Evolutionary conservation across 768 basidiomycete species (phyloP).

Genomic region (Mycena belliarum): DNA sequence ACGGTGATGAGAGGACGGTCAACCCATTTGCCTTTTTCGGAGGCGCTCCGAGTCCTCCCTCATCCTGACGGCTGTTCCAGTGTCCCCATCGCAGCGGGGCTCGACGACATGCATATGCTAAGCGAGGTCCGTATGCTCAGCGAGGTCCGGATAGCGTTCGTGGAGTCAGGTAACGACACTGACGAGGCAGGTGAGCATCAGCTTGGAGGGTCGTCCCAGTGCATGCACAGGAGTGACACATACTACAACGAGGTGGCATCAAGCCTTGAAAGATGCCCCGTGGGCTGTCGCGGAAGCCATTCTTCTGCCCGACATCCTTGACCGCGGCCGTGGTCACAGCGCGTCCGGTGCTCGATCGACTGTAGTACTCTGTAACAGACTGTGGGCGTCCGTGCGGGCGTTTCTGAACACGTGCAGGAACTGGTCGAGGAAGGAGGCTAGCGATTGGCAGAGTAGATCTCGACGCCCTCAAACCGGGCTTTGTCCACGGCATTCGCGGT

Average conservation of each 20-base stretch:
- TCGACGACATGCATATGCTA: slow-evolving; percentile 31
- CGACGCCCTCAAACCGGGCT: slow-evolving; percentile 61
- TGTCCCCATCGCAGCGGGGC: slow-evolving; percentile 28
- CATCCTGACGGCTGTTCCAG: not conserved
- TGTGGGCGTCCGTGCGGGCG: slow-evolving; percentile 34
- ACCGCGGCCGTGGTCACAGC: slow-evolving; percentile 42
- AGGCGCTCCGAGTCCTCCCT: slow-evolving; percentile 29
- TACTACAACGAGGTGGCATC: slow-evolving; percentile 25
- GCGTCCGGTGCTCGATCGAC: slow-evolving; percentile 44
- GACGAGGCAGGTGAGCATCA: slow-evolving; percentile 46
- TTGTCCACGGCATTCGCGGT: slow-evolving; percentile 44
- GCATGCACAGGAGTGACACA: slow-evolving; percentile 31
- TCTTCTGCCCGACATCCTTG: slow-evolving; percentile 44
- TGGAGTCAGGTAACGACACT: slow-evolving; percentile 41
- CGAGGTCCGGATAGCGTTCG: slow-evolving; percentile 36
- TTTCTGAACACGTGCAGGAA: slow-evolving; percentile 47
- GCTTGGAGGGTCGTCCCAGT: slow-evolving; percentile 42
- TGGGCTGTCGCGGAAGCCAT: slow-evolving; percentile 45
- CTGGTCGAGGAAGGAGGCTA: slow-evolving; percentile 46
- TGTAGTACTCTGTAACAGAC: too few relatives aligned
- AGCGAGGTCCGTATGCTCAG: too few relatives aligned
- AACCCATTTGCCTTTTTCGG: not conserved
- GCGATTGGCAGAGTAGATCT: slow-evolving; percentile 38
- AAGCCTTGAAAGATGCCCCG: slow-evolving; percentile 34
- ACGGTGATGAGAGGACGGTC: not conserved